A percentile compares a stretch with the other conserved stretches of the same genome.
phyloP scores from a whole-genome alignment of 2,329 filamentous ascomycete species.

The Tetracladium maxilliforme region DNA sequence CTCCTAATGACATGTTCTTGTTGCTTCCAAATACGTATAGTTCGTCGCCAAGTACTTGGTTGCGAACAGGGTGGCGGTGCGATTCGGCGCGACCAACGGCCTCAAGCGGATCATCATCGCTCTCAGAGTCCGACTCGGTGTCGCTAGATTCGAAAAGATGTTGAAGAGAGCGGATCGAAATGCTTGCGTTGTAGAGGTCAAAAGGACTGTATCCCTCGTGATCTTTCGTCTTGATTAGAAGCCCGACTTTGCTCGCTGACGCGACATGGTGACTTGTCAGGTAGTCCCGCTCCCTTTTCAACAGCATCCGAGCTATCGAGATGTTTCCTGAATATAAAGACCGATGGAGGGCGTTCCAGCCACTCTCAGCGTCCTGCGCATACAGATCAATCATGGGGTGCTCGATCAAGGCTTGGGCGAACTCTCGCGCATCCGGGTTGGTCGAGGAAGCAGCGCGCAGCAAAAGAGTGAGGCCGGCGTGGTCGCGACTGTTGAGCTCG shows the following conservation, averaged over 20 bases:
- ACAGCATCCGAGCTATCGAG: constrained; percentile 66
- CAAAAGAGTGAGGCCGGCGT: constrained; percentile 67
- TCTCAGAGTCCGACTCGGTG: constrained; percentile 22
- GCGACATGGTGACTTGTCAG: constrained; percentile 39
- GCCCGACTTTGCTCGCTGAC: constrained; percentile 38
- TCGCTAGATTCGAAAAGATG: constrained; percentile 4
- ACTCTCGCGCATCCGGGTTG: constrained; percentile 52
- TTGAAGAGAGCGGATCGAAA: constrained; percentile 58
- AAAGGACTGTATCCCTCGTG: constrained; percentile 90
- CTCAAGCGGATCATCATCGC: constrained; percentile 37
- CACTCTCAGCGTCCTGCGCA: constrained; percentile 75
- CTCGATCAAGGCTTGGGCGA: constrained; percentile 66
- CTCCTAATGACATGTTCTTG: constrained; percentile 81
- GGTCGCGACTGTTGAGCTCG: constrained; percentile 77
- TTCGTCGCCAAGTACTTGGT: constrained; percentile 71
- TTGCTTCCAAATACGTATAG: constrained; percentile 93
- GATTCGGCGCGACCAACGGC: too few species aligned
- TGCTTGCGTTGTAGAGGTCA: constrained; percentile 80
- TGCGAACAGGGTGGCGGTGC: too few species aligned
- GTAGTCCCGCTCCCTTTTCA: constrained; percentile 67
- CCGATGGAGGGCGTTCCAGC: constrained; percentile 89
- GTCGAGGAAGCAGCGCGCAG: constrained; percentile 72
- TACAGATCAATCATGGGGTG: constrained; percentile 78
- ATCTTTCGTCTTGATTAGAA: constrained; percentile 88
- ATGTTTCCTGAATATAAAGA: constrained; percentile 84